These are phyloP conservation scores for Geranium brycei DNA, from an alignment of 345 rosid genomes.

Conservation along the genomic window DNA sequence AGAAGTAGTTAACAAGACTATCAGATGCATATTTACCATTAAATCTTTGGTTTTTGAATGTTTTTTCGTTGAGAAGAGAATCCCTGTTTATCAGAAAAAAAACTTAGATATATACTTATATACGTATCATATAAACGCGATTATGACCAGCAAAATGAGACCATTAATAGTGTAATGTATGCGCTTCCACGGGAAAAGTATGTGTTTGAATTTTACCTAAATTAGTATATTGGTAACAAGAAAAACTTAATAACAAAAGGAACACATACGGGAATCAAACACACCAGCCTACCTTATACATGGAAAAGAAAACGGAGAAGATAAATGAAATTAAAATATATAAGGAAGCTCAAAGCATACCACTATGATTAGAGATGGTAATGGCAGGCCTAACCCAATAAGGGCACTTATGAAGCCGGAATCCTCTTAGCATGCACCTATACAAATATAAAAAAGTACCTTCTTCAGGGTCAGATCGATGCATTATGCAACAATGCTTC, in stretches of 20 bases:
- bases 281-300: too few relatives aligned
- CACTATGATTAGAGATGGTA: constrained; percentile 61
- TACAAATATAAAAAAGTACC: constrained; percentile 5
- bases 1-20: constrained; percentile 2
- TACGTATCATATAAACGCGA: not conserved
- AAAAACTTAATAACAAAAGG: too few relatives aligned
- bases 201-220: not conserved
- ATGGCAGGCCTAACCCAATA: constrained; percentile 91
- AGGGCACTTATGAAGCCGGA: constrained; percentile 80
- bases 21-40: constrained; percentile 29
- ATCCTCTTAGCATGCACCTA: constrained; percentile 93
- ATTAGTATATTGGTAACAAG: not conserved
- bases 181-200: not conserved
- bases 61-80: constrained; percentile 62
- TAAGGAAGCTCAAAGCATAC: constrained; percentile 22
- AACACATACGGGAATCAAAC: too few relatives aligned
- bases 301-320: not conserved
- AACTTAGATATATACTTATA: not conserved
- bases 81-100: constrained; percentile 30
- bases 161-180: not conserved
- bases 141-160: constrained; percentile 1
- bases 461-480: constrained; percentile 6
- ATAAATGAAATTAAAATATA: not conserved
- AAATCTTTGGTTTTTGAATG: constrained; percentile 78
- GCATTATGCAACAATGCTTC: not conserved